Conservation (phyloP, 352 stramenopile species). For the Phytopythium oedochilum region DNA sequence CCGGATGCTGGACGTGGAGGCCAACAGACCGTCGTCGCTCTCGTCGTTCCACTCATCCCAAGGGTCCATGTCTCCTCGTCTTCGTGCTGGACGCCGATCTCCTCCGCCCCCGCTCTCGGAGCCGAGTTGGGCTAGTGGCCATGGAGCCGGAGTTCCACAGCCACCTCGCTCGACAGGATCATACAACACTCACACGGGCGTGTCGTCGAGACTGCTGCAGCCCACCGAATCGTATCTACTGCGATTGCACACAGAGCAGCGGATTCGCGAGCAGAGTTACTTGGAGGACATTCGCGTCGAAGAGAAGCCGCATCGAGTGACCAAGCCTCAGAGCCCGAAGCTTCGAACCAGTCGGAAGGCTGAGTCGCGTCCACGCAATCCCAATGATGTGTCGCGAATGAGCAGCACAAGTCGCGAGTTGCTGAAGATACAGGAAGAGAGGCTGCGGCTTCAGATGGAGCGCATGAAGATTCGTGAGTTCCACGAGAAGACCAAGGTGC, state of each 20-base stretch:
- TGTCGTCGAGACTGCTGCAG: slow-evolving; percentile 54
- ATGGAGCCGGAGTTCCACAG: background rate
- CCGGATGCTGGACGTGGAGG: slow-evolving; percentile 33
- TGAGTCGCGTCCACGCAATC: slow-evolving; percentile 17
- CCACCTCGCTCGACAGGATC: slow-evolving; percentile 1
- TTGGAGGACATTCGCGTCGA: slow-evolving; percentile 33
- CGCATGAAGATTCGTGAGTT: slow-evolving; percentile 75
- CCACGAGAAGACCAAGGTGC: slow-evolving; percentile 64
- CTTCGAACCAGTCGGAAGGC: slow-evolving; percentile 23
- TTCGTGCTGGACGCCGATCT: background rate
- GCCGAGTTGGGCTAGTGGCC: background rate
- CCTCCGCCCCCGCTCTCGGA: background rate
- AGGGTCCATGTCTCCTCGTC: slow-evolving; percentile 6
- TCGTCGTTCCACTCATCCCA: slow-evolving; percentile 13
- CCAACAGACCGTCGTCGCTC: slow-evolving; percentile 8
- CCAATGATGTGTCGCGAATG: slow-evolving; percentile 46
- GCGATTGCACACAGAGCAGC: slow-evolving; percentile 57
- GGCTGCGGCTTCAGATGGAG: slow-evolving; percentile 57
- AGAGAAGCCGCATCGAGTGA: slow-evolving; percentile 47
- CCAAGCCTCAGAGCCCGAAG: slow-evolving; percentile 43
- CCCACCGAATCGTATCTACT: slow-evolving; percentile 62
- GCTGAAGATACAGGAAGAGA: slow-evolving; percentile 73
- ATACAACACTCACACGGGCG: slow-evolving; percentile 1
- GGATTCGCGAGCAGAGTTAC: slow-evolving; percentile 37
- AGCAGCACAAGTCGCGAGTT: slow-evolving; percentile 77